Percentiles rank a stretch among this genome's conserved stretches.
Evolutionary conservation across 2,329 filamentous ascomycete species (phyloP).

Genomic region (Dothidotthia symphoricarpi): DNA sequence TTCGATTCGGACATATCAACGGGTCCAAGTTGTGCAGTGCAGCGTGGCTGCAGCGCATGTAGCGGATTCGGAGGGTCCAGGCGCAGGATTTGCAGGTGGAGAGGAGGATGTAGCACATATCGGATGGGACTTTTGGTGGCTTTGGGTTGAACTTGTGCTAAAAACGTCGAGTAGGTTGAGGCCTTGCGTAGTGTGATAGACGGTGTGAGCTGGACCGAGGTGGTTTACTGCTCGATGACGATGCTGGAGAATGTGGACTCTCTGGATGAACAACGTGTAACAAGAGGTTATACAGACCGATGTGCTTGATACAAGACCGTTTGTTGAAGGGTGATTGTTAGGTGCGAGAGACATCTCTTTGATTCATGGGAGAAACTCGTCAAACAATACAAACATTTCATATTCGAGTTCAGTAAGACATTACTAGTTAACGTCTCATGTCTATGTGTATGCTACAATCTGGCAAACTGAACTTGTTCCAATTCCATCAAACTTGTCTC

Average conservation of each 20-base stretch:
- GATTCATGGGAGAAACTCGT: not conserved
- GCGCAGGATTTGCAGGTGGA: constrained; percentile 18
- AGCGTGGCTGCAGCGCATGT: constrained; percentile 26
- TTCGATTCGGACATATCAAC: constrained; percentile 24
- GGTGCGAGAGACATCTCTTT: not conserved
- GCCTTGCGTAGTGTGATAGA: too few species aligned
- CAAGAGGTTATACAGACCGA: too few species aligned
- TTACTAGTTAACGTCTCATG: too few species aligned
- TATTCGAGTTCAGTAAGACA: not conserved
- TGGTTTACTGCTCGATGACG: too few species aligned
- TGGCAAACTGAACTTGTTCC: too few species aligned
- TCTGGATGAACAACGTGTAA: too few species aligned
- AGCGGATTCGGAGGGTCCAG: constrained; percentile 13
- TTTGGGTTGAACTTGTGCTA: too few species aligned
- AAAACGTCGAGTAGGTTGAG: too few species aligned
- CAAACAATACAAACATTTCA: not conserved
- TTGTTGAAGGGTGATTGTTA: not conserved
- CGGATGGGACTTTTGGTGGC: not conserved
- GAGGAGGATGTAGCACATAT: constrained; percentile 31
- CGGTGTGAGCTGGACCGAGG: too few species aligned
- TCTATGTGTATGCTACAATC: too few species aligned
- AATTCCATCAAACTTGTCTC: too few species aligned
- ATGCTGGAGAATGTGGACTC: too few species aligned
- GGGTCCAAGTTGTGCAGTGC: constrained; percentile 16
- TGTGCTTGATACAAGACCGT: not conserved